Conservation (phyloP, 2,329 filamentous ascomycete genomes). For the Xylaria sp. region DNA sequence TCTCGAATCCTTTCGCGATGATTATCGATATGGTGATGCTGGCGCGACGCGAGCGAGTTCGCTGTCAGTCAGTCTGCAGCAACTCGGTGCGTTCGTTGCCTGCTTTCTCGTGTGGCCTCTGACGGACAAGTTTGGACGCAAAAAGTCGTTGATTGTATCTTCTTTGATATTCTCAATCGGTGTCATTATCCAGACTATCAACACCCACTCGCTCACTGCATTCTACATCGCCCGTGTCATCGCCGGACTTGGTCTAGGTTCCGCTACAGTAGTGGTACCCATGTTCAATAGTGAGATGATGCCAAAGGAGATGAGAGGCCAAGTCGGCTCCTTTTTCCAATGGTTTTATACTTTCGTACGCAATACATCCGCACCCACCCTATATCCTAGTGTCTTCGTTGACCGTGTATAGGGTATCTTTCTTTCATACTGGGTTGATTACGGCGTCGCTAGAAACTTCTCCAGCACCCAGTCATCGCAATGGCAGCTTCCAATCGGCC, state of each 20-base stretch:
- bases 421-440: constrained; percentile 65
- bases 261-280: constrained; percentile 53
- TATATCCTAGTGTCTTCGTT: constrained; percentile 8
- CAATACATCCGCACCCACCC: not conserved
- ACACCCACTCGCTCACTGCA: constrained; percentile 53
- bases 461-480: constrained; percentile 52
- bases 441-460: constrained; percentile 55
- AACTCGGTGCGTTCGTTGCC: constrained; percentile 50
- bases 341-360: constrained; percentile 56
- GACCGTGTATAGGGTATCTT: constrained; percentile 55
- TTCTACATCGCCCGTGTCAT: constrained; percentile 50
- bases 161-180: constrained; percentile 57
- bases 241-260: constrained; percentile 49
- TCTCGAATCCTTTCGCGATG: constrained; percentile 46
- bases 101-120: constrained; percentile 51
- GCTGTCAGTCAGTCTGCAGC: constrained; percentile 49
- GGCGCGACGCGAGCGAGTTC: constrained; percentile 47
- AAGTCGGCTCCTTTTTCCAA: constrained; percentile 63
- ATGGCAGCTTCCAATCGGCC: constrained; percentile 67
- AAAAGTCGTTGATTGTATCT: constrained; percentile 51
- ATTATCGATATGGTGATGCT: constrained; percentile 45
- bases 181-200: constrained; percentile 57
- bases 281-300: constrained; percentile 56
- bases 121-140: constrained; percentile 48
- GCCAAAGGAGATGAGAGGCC: constrained; percentile 58